Evolutionary conservation across 2,329 filamentous ascomycete genomes (phyloP), one percentile per base, ranked within the genome.

Genomic region (Nothopassalora personata): DNA sequence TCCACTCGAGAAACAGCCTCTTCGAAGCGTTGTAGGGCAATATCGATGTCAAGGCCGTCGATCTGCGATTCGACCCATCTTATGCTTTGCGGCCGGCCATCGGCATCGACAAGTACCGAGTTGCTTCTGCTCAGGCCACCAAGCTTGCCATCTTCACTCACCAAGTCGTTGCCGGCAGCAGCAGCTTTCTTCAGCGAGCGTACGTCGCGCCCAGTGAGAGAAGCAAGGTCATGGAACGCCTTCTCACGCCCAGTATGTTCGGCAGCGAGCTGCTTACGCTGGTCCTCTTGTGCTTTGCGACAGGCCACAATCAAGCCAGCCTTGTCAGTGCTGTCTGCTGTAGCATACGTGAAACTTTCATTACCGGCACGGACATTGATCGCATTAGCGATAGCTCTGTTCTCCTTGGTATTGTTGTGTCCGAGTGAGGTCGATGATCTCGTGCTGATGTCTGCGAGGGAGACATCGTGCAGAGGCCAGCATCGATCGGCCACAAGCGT

Each of bases 1-100:
- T 97, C 94, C 1, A 97, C 88, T 31, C 87, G 85, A 5, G 82
- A 81, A 0, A 97, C 94, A 0, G 94, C 89, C 19, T 87, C 83
- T 68, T 97, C 91, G 65, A 96, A 94, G 46, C 85, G 83, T 72
- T 97, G 93, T 53, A 97, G 81, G 0, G 94, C 93, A 68, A 99
- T 92, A 68, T 96, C 88, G 67, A 97, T 97, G 70, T 99, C 94
- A 5, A 99, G 83, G 70, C 96, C 91, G 71, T 99, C 94, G 73
- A 99, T 89, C 75, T 97, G 91, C 54, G 86, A 86, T 73, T 99
- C 94, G 0, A 99, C 91, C 91, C 91, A 97, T 55, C 93, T 89
- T 50, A 99, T 82, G 71, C 94, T 97, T 72, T 97, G 91, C 73
- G 97, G 92, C 69, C 96, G 96, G 52, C 94, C 94, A 69, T 97